Conservation (phyloP, 352 stramenopile species). For the Salisapilia sapeloensis region DNA sequence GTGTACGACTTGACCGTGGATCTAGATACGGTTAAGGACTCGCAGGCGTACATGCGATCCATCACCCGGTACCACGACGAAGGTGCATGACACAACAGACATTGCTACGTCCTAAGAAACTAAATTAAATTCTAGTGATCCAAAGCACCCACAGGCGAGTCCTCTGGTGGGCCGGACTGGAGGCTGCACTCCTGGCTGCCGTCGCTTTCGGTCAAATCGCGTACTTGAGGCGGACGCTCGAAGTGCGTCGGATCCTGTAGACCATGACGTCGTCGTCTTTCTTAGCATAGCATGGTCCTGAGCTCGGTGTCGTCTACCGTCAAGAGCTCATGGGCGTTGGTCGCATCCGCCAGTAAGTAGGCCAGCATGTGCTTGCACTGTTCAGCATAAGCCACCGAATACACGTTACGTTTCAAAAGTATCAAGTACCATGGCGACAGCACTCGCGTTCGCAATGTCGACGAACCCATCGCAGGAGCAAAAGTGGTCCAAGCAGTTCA, state of each 20-base stretch:
- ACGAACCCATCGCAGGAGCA: too few relatives aligned
- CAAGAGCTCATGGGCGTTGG: too few relatives aligned
- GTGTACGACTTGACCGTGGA: slow-evolving; percentile 76
- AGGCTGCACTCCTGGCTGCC: slow-evolving; percentile 46
- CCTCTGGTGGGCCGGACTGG: slow-evolving; percentile 68
- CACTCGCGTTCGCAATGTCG: too few relatives aligned
- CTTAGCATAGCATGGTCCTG: too few relatives aligned
- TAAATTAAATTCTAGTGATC: slow-evolving; percentile 28
- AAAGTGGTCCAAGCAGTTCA: too few relatives aligned
- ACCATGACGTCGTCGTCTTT: neutral
- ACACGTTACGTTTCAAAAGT: too few relatives aligned
- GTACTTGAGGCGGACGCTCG: slow-evolving; percentile 66
- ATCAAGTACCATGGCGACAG: too few relatives aligned
- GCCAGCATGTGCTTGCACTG: too few relatives aligned
- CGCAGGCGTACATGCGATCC: slow-evolving; percentile 73
- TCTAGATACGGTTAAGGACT: slow-evolving; percentile 78
- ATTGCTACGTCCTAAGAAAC: neutral
- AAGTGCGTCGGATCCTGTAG: slow-evolving; percentile 74
- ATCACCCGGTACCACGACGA: slow-evolving; percentile 68
- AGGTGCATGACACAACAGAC: slow-evolving; percentile 12
- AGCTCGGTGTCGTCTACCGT: too few relatives aligned
- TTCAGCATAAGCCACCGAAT: too few relatives aligned
- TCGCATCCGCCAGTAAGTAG: too few relatives aligned
- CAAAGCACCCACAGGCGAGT: slow-evolving; percentile 66
- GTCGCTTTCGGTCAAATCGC: slow-evolving; percentile 71